Percentiles rank a stretch among this genome's conserved stretches.
These are phyloP conservation scores for Aspergillus quadrilineatus DNA, from an alignment of 2,329 filamentous ascomycete genomes.

Conservation along the genomic window DNA sequence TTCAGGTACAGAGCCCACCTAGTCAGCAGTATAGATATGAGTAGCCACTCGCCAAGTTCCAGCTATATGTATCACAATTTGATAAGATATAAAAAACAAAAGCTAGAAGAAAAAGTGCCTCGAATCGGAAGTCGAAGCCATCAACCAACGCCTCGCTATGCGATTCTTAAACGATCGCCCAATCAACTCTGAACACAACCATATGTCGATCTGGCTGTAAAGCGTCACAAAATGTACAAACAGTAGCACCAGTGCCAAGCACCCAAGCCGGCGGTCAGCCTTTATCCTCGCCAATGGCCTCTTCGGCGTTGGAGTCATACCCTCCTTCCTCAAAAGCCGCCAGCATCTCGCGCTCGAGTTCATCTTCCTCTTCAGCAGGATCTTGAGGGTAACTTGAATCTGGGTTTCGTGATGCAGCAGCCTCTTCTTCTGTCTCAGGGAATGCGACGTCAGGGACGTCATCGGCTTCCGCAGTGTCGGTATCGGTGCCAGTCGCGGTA, in stretches of 20 bases:
- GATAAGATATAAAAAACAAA: neutral
- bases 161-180: neutral
- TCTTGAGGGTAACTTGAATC: slow-evolving; percentile 29
- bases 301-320: slow-evolving; percentile 37
- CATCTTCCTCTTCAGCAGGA: slow-evolving; percentile 47
- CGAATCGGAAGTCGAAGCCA: neutral
- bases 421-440: slow-evolving; percentile 20
- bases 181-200: neutral
- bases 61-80: neutral
- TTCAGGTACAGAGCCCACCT: too few relatives aligned
- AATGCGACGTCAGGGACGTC: neutral
- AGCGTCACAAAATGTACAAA: slow-evolving; percentile 4
- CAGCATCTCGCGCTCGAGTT: slow-evolving; percentile 56
- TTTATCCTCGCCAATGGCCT: slow-evolving; percentile 35
- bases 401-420: slow-evolving; percentile 28
- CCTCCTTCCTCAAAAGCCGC: slow-evolving; percentile 55
- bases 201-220: neutral
- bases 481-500: neutral
- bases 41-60: neutral
- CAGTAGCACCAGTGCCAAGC: neutral
- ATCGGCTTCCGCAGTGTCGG: neutral
- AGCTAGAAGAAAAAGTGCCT: neutral
- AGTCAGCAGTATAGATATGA: neutral
- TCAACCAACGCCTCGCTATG: slow-evolving; percentile 9
- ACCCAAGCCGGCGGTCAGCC: slow-evolving; percentile 18